Base-by-base conservation (phyloP, 2,329 filamentous ascomycete species). In the Claviceps capensis region DNA sequence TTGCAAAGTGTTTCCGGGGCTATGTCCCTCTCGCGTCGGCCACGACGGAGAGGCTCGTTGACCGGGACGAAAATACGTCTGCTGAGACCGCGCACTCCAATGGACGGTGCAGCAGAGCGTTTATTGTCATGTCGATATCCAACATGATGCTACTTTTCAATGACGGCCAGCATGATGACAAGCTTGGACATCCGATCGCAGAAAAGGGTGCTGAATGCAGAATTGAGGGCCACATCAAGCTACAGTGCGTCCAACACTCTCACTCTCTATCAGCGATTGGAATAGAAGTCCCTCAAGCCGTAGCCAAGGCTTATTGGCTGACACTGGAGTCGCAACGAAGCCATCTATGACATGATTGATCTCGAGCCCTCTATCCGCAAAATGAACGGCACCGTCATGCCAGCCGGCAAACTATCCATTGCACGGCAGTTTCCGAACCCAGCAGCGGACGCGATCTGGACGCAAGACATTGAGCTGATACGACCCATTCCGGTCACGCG, bases 261-360 rank as follows among this genome's bases (percentile, higher is more conserved):
- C 30, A 34, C 8, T 34, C 26, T 3, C 26, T 9, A 11, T 9
- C 8, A 30, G 26, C 26, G 1, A 9, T 30, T 19, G 3, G 30
- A 11, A 34, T 4, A 4, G 8, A 34, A 34, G 9, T 34, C 30
- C 9, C 30, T 34, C 8, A 34, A 34, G 9, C 9, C 3, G 1
- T 34, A 11, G 11, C 3, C 1, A 8, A 2, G 4, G 30, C 30
- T 34, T 34, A 8, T 11, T 9, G 8, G 3, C 30, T 34, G 1
- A 34, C 9, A 34, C 30, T 34, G 3, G 30, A 34, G 19, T 3
- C 30, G 30, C 3, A 34, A 9, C 9, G 14, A 48, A 40, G 47
- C 30, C 14, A 30, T 48, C n/a, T 48, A n/a, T 23, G 47, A 48
- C 36, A 48, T 48, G 47, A 48, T 48, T 40, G 47, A 48, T 16